Evolutionary conservation across 1,139 yeast genomes (phyloP), one percentile per base, ranked within the genome.

Genomic region (Debaryomyces udenii): DNA sequence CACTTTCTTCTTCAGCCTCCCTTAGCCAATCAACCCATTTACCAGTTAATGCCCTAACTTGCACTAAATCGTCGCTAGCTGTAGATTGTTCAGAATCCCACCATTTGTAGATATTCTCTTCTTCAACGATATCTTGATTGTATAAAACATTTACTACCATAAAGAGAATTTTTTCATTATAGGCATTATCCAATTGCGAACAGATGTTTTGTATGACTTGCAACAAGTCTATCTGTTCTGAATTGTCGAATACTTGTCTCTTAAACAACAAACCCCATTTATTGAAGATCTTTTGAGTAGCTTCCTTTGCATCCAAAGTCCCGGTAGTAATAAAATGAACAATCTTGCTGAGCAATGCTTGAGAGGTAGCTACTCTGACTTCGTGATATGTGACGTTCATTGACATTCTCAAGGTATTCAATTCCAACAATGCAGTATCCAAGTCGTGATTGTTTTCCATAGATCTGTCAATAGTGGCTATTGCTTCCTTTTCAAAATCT

Each of bases 341-440:
- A 15, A 87, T 78, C 55, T 94, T 77, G 37, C 71, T 70, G 35
- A 89, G 57, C 54, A 93, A 71, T 0, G 97, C 94, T 35, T 76
- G 74, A 28, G 83, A 71, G 0, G 96, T 89, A 5, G 96, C 96
- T 28, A 70, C 64, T 59, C 98, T 80, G 10, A 93, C 97, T 57
- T 91, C 96, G 56, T 88, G 95, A 62, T 93, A 93, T 0, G 94
- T 78, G 10, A 90, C 98, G 60, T 93, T 90, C 93, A 91, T 86
- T 51, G 96, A 87, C 99, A 94, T 93, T 66, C 98, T 80, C 56
- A 94, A 74, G 0, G 99, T 93, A 59, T 91, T 91, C 56, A 93
- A 77, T 64, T 93, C 99, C 49, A 94, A 70, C 51, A 89, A 70
- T 0, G 99, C 97, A 9, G 96, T 91, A 57, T 93, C 98, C 46